Evolutionary conservation across 148 eudicot genomes (phyloP).

Genomic region (Talinum fruticosum): DNA sequence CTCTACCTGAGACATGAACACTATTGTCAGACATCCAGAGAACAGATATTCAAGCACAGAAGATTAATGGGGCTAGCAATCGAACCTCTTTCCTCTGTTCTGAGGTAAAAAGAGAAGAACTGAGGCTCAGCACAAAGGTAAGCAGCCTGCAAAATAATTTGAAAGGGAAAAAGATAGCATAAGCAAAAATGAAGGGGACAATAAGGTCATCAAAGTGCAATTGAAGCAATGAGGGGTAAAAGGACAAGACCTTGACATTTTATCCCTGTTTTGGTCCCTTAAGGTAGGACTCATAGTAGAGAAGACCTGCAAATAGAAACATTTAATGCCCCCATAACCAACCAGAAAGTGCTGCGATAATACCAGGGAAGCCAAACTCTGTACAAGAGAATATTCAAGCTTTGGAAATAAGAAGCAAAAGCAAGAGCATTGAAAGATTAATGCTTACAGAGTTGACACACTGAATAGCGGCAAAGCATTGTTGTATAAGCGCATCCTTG

Average conservation of each 20-base stretch:
- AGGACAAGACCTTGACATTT: slow-evolving; percentile 53
- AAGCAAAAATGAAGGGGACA: background rate
- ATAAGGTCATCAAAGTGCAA: slow-evolving; percentile 3
- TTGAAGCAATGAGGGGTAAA: slow-evolving; percentile 12
- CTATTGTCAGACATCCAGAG: slow-evolving; percentile 7
- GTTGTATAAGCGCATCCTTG: slow-evolving; percentile 53
- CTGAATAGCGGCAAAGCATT: slow-evolving; percentile 51
- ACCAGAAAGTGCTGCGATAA: background rate
- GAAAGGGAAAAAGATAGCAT: slow-evolving; percentile 8
- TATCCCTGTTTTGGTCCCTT: slow-evolving; percentile 52
- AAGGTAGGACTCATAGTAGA: slow-evolving; percentile 47
- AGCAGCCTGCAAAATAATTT: slow-evolving; percentile 54
- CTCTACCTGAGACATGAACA: slow-evolving; percentile 50
- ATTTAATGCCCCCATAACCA: background rate
- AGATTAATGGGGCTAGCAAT: slow-evolving; percentile 10
- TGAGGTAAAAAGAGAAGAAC: slow-evolving; percentile 48
- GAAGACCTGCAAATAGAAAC: slow-evolving; percentile 54
- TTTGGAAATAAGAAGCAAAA: background rate
- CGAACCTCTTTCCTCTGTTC: slow-evolving; percentile 79
- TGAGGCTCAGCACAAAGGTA: slow-evolving; percentile 41
- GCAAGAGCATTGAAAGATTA: background rate
- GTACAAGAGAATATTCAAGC: background rate
- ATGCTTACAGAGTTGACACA: slow-evolving; percentile 61
- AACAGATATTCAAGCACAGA: background rate
- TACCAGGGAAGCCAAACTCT: slow-evolving; percentile 9